These are phyloP conservation scores for Pichiaceae sp. DNA, from an alignment of 1,139 yeast species.

Conservation along the genomic window DNA sequence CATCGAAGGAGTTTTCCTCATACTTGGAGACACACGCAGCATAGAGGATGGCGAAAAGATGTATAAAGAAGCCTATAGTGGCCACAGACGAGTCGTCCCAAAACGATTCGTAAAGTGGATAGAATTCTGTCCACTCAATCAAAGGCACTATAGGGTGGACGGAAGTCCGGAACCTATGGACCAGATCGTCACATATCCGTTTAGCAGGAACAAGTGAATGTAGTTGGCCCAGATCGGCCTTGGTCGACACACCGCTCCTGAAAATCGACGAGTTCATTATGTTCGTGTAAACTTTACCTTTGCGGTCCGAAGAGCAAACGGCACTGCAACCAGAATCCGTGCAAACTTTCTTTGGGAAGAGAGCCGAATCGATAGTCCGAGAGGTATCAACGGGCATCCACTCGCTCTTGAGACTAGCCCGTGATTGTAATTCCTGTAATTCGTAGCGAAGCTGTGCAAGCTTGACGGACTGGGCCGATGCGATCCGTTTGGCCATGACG, in stretches of 20 bases:
- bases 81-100: constrained; percentile 10
- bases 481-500: no score
- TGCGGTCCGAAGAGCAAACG: no score
- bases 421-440: no score
- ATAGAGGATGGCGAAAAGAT: constrained; percentile 14
- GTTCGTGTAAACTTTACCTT: constrained; percentile 15
- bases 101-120: constrained; percentile 13
- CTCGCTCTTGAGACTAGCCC: no score
- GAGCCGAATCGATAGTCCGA: not conserved
- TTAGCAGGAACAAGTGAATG: constrained; percentile 10
- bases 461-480: no score
- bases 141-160: constrained; percentile 17
- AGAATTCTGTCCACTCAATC: constrained; percentile 10
- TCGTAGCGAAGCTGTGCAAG: no score
- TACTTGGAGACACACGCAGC: constrained; percentile 17
- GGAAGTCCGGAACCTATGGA: constrained; percentile 13
- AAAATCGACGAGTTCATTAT: constrained; percentile 12
- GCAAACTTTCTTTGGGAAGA: constrained; percentile 1
- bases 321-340: no score
- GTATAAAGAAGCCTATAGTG: constrained; percentile 10
- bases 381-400: not conserved
- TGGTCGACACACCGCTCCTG: constrained; percentile 2
- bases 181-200: constrained; percentile 10
- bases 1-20: constrained; percentile 10
- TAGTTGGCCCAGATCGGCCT: constrained; percentile 8